Conservation (phyloP, 768 basidiomycete genomes). For the Tricholomella constricta region DNA sequence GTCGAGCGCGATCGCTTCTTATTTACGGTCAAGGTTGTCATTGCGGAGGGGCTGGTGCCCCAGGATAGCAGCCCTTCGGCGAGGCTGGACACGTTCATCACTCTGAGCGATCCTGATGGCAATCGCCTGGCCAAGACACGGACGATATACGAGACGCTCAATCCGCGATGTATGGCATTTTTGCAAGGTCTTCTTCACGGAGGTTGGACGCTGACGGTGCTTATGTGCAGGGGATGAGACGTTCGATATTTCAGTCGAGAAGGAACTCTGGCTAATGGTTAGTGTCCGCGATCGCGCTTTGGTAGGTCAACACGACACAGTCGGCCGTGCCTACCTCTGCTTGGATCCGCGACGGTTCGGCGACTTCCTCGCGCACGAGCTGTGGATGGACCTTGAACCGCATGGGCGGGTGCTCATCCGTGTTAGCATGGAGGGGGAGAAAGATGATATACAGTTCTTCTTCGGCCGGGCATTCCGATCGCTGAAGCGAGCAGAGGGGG, state of each 20-base stretch:
- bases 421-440: slow-evolving; percentile 98
- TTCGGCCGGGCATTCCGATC: slow-evolving; percentile 95
- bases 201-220: slow-evolving; percentile 11
- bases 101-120: slow-evolving; percentile 90
- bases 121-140: slow-evolving; percentile 91
- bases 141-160: slow-evolving; percentile 88
- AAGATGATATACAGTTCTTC: slow-evolving; percentile 96
- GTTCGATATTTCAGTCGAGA: slow-evolving; percentile 91
- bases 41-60: slow-evolving; percentile 86
- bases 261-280: slow-evolving; percentile 96
- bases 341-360: slow-evolving; percentile 87
- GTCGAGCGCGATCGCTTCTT: slow-evolving; percentile 68
- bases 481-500: slow-evolving; percentile 88
- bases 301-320: slow-evolving; percentile 89
- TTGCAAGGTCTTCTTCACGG: too few relatives aligned
- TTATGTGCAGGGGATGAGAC: slow-evolving; percentile 85
- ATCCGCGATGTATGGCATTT: slow-evolving; percentile 78
- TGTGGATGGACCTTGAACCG: slow-evolving; percentile 90
- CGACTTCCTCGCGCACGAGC: slow-evolving; percentile 87
- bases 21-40: slow-evolving; percentile 91
- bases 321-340: slow-evolving; percentile 90
- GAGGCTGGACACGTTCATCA: slow-evolving; percentile 90
- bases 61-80: slow-evolving; percentile 75
- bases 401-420: slow-evolving; percentile 83
- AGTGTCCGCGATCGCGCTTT: slow-evolving; percentile 90